A percentile compares a stretch with the other conserved stretches of the same genome.
Conservation (phyloP, 2,329 filamentous ascomycete genomes). For the Fusarium temperatum region DNA sequence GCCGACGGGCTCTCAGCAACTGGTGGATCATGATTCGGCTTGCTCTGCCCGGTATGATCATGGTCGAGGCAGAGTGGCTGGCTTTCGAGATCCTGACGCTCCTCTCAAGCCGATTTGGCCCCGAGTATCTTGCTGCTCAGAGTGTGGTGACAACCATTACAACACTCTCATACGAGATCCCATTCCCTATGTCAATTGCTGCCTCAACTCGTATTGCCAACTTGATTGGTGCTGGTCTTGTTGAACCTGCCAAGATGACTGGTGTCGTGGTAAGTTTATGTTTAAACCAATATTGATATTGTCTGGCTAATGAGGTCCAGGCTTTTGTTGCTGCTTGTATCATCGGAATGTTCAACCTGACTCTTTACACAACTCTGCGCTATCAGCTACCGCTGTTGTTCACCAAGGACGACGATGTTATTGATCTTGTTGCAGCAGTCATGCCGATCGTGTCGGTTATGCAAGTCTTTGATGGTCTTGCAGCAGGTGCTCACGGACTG, state of each 20-base stretch:
- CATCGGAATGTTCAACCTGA: slow-evolving; percentile 82
- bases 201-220: slow-evolving; percentile 90
- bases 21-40: slow-evolving; percentile 87
- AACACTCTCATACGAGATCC: slow-evolving; percentile 86
- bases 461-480: slow-evolving; percentile 87
- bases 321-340: slow-evolving; percentile 71
- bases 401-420: slow-evolving; percentile 76
- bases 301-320: slow-evolving; percentile 36
- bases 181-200: slow-evolving; percentile 90
- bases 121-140: slow-evolving; percentile 85
- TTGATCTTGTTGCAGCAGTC: slow-evolving; percentile 71
- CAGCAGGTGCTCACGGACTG: slow-evolving; percentile 83
- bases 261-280: slow-evolving; percentile 72
- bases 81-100: slow-evolving; percentile 93
- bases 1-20: slow-evolving; percentile 73
- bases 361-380: slow-evolving; percentile 73
- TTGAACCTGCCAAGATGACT: slow-evolving; percentile 80
- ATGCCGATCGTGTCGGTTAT: slow-evolving; percentile 87
- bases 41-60: slow-evolving; percentile 87
- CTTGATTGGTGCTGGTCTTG: slow-evolving; percentile 85
- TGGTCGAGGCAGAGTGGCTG: slow-evolving; percentile 93
- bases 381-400: slow-evolving; percentile 81
- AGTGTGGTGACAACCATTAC: slow-evolving; percentile 83
- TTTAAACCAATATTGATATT: not conserved
- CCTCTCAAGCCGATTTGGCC: slow-evolving; percentile 80